Evolutionary conservation across 805 yeast genomes (phyloP).

Genomic region (Nakazawaea siamensis): DNA sequence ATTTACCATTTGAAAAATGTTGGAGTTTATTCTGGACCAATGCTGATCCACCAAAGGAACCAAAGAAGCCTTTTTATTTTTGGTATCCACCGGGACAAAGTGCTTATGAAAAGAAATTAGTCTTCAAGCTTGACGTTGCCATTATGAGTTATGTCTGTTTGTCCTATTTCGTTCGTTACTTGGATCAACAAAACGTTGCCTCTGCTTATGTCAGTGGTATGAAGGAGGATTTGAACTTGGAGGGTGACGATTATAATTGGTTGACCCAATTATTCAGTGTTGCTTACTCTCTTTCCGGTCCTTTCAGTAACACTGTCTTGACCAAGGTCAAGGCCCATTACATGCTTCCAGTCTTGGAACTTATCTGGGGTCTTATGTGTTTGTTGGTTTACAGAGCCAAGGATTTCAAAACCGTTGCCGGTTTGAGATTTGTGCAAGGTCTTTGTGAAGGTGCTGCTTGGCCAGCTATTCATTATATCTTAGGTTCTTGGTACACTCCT

Average conservation of each 20-base stretch:
- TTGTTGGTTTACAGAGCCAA: conserved; percentile 44
- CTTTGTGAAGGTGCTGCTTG: conserved; percentile 62
- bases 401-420: conserved; percentile 44
- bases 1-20: background rate
- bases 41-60: background rate
- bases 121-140: conserved; percentile 49
- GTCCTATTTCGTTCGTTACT: conserved; percentile 60
- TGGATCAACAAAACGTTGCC: conserved; percentile 51
- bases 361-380: conserved; percentile 64
- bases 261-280: conserved; percentile 49
- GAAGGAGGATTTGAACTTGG: conserved; percentile 45
- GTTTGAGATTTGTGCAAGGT: conserved; percentile 58
- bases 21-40: background rate
- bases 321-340: conserved; percentile 48
- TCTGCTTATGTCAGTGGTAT: conserved; percentile 64
- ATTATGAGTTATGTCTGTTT: conserved; percentile 46
- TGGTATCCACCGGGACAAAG: conserved; percentile 5
- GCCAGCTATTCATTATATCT: conserved; percentile 53
- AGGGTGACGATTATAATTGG: conserved; percentile 32
- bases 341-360: conserved; percentile 46
- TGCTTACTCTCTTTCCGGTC: conserved; percentile 52
- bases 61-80: background rate
- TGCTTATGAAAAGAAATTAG: conserved; percentile 15
- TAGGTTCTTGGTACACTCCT: conserved; percentile 50
- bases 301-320: conserved; percentile 53